Evolutionary conservation across 1,284 basidiomycete species (phyloP).

Genomic region (Puccinia triticina): DNA sequence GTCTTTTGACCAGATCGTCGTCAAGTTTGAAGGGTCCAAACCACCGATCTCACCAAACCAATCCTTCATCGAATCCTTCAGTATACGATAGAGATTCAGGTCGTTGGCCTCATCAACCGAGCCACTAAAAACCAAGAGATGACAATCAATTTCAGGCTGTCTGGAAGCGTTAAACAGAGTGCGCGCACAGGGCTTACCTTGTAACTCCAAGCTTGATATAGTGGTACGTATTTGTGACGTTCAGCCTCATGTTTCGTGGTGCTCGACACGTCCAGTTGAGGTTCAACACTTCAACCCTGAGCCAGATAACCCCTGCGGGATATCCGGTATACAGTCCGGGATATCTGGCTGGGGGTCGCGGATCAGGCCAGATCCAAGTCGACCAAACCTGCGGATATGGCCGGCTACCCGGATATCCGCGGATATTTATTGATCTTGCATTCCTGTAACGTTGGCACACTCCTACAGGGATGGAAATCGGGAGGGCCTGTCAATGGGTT

Average conservation of each 20-base stretch:
- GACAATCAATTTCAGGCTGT: background rate
- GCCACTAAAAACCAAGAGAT: background rate
- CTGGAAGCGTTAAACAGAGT: background rate
- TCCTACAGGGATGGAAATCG: too few relatives aligned
- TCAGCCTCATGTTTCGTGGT: constrained; percentile 58
- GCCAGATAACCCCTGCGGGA: too few relatives aligned
- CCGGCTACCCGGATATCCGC: too few relatives aligned
- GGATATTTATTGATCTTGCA: too few relatives aligned
- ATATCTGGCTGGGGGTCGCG: too few relatives aligned
- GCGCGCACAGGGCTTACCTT: background rate
- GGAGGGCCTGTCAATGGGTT: too few relatives aligned
- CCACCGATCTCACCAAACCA: constrained; percentile 13
- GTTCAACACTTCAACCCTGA: too few relatives aligned
- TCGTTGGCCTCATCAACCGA: constrained; percentile 12
- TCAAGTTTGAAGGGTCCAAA: background rate
- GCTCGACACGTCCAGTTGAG: too few relatives aligned
- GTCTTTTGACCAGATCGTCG: constrained; percentile 12
- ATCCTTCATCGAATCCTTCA: constrained; percentile 13
- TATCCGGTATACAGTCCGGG: too few relatives aligned
- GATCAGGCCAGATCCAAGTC: too few relatives aligned
- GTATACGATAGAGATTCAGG: background rate
- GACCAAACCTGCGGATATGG: too few relatives aligned
- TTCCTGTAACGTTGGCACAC: too few relatives aligned
- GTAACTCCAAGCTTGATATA: background rate
- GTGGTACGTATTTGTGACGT: constrained; percentile 8